A percentile compares a stretch with the other conserved stretches of the same genome.
These are phyloP conservation scores for Setomelanomma holmii DNA, from an alignment of 2,329 filamentous ascomycete genomes.

Conservation along the genomic window DNA sequence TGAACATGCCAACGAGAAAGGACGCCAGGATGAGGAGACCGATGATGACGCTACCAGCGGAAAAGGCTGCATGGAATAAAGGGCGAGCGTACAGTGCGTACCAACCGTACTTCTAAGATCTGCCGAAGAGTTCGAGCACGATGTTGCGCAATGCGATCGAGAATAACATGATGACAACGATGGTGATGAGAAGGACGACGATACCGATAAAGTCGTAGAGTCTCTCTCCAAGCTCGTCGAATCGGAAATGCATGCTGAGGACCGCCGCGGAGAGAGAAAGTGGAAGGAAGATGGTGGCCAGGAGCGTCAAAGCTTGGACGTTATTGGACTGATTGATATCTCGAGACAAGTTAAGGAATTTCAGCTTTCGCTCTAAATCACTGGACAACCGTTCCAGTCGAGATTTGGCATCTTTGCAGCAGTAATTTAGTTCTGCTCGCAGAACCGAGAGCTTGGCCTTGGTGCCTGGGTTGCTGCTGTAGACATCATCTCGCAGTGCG, in stretches of 20 bases:
- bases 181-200: constrained; percentile 2
- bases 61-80: neutral
- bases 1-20: constrained; percentile 14
- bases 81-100: too few species aligned
- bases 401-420: too few species aligned
- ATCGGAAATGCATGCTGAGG: constrained; percentile 5
- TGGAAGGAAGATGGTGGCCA: constrained; percentile 6
- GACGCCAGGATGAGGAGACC: constrained; percentile 3
- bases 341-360: too few species aligned
- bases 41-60: neutral
- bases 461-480: too few species aligned
- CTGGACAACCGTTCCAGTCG: too few species aligned
- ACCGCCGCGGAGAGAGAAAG: constrained; percentile 4
- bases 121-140: too few species aligned
- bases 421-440: too few species aligned
- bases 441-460: too few species aligned
- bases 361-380: too few species aligned
- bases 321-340: too few species aligned
- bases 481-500: too few species aligned
- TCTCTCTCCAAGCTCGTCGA: neutral
- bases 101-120: too few species aligned
- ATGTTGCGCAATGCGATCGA: neutral
- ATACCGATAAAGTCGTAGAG: constrained; percentile 14
- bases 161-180: constrained; percentile 2
- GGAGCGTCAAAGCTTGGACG: neutral